A percentile compares a stretch with the other conserved stretches of the same genome.
Evolutionary conservation across 129 eudicot genomes (phyloP).

Genomic region (Logfia minima): DNA sequence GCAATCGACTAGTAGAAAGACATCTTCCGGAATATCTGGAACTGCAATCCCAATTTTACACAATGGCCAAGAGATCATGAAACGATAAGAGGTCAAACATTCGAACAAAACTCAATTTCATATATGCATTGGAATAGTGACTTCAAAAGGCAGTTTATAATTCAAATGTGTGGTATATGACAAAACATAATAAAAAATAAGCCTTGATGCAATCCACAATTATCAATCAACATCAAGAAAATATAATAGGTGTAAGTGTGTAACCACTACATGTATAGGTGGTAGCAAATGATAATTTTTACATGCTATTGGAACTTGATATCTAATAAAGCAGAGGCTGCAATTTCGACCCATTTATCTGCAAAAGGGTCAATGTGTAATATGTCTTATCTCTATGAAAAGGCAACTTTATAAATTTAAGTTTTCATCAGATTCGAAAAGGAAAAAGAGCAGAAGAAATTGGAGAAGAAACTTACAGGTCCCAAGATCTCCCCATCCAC

Average conservation of each 20-base stretch:
- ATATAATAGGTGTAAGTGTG: not conserved
- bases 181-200: not conserved
- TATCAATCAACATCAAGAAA: not conserved
- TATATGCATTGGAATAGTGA: not conserved
- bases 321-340: no score
- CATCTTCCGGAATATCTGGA: constrained; percentile 55
- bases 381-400: not conserved
- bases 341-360: not conserved
- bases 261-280: not conserved
- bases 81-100: not conserved
- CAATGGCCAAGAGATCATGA: not conserved
- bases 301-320: not conserved
- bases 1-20: constrained; percentile 66
- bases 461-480: constrained; percentile 56
- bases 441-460: not conserved
- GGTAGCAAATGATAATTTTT: not conserved
- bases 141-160: not conserved
- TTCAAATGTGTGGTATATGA: not conserved
- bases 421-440: not conserved
- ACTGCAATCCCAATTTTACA: constrained; percentile 36
- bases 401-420: not conserved
- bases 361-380: not conserved
- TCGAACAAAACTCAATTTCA: not conserved
- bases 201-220: not conserved
- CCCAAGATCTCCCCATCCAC: constrained; percentile 99